A percentile compares a stretch with the other conserved stretches of the same genome.
Evolutionary conservation across 2,329 filamentous ascomycete species (phyloP).

Genomic region (Clathrospora elynae): DNA sequence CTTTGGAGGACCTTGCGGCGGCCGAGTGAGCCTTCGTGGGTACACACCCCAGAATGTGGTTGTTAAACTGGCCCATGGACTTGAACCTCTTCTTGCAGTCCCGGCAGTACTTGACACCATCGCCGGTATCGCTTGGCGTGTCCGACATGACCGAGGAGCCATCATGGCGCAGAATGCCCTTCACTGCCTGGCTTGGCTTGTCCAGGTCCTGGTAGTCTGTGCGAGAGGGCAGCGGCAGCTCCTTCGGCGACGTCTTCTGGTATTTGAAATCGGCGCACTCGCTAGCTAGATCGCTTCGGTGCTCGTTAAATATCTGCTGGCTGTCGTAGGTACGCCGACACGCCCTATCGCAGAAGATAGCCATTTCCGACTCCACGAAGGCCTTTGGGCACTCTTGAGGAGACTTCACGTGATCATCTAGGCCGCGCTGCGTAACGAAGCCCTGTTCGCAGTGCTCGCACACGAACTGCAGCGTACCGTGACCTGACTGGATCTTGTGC

Average conservation of each 20-base stretch:
- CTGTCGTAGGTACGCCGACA: slow-evolving; percentile 18
- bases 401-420: slow-evolving; percentile 15
- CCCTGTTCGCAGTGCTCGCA: slow-evolving; percentile 12
- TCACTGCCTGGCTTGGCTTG: slow-evolving; percentile 7
- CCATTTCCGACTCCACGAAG: neutral
- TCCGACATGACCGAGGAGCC: slow-evolving; percentile 7
- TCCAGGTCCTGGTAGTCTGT: slow-evolving; percentile 19
- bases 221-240: neutral
- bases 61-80: slow-evolving; percentile 18
- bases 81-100: slow-evolving; percentile 30
- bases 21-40: neutral
- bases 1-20: neutral
- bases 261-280: slow-evolving; percentile 24
- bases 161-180: slow-evolving; percentile 6
- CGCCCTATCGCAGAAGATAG: slow-evolving; percentile 17
- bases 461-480: slow-evolving; percentile 3
- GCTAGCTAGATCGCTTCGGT: slow-evolving; percentile 18
- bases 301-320: slow-evolving; percentile 10
- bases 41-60: slow-evolving; percentile 34
- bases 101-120: slow-evolving; percentile 16
- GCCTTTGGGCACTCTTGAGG: slow-evolving; percentile 11
- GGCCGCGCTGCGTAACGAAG: slow-evolving; percentile 2
- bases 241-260: slow-evolving; percentile 4
- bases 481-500: slow-evolving; percentile 21
- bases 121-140: slow-evolving; percentile 12